Evolutionary conservation across 2,329 filamentous ascomycete genomes (phyloP), one percentile per base, ranked within the genome.

Genomic region (Domatiomyces globalis): DNA sequence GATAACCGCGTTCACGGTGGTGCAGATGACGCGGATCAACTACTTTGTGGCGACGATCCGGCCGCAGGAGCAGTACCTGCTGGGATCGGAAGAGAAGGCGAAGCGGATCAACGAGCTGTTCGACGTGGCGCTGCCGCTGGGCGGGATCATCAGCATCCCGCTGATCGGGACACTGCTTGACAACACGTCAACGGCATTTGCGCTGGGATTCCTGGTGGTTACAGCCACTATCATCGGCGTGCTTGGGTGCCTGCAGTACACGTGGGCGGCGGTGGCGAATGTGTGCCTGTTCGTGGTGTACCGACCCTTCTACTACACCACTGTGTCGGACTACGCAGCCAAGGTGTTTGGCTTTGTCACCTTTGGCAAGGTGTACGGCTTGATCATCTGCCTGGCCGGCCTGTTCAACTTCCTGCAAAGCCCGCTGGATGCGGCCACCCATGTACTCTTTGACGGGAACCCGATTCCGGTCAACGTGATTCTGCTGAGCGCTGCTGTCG

Each of bases 301-400:
- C 45, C 54, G 58, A 12, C 61, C 59, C n/a, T 57, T 61, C 51
- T 58, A 59, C 48, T 61, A 61, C 36, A 58, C 56, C 42, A 53
- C 54, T 3, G 59, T 56, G 12, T 73, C 73, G 29, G 88, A 95
- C 69, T 94, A 94, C 66, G 79, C 80, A 18, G 87, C 87, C 54
- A 94, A 94, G 69, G 87, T 95, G 36, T 95, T 95, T 65, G 88
- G 88, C 15, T 94, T 94, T 69, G 77, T 81, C 54, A 94, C 87
- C 0, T 95, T 95, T 60, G 89, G 88, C 45, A 94, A 86, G 52
- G 87, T 95, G n/a, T 95, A 95, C 67, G 88, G 88, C 9, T 75
- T 89, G 18, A 85, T 94, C 58, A 94, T 95, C 60, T 94, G 86
- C 67, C 70, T 92, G 1, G 83, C 87, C 0, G 88, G 89, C 0